Evolutionary conservation across 139 green algal genomes (phyloP).

Genomic region (Chlamydomonas eustigma): DNA sequence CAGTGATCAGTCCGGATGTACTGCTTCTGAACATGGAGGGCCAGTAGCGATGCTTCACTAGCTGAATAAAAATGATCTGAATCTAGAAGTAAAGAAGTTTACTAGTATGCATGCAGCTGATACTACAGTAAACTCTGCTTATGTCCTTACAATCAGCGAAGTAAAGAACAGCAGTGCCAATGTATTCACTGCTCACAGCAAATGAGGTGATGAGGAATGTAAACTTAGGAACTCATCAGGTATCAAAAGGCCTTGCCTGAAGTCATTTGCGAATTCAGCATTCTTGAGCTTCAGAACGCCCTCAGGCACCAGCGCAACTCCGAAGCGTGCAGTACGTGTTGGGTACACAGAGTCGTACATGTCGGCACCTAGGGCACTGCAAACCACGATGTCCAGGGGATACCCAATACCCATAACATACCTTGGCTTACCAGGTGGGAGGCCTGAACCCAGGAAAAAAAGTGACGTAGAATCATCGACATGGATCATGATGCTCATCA

Average conservation of each 20-base stretch:
- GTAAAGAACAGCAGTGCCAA: too few species aligned
- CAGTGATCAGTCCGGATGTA: background rate
- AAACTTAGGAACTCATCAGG: too few species aligned
- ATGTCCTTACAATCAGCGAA: too few species aligned
- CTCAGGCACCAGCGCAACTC: slow-evolving; percentile 80
- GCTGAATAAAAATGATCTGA: too few species aligned
- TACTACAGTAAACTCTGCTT: too few species aligned
- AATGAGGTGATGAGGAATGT: too few species aligned
- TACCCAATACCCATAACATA: slow-evolving; percentile 88
- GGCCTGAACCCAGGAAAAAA: background rate
- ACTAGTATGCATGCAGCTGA: too few species aligned
- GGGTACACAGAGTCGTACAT: slow-evolving; percentile 97
- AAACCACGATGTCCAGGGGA: slow-evolving; percentile 93
- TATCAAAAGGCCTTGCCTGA: too few species aligned
- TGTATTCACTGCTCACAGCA: too few species aligned
- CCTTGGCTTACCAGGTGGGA: slow-evolving; percentile 73
- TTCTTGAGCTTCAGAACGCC: slow-evolving; percentile 83
- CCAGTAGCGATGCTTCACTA: too few species aligned
- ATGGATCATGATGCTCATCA: too few species aligned
- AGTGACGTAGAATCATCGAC: background rate
- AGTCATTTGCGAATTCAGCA: slow-evolving; percentile 49
- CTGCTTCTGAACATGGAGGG: background rate
- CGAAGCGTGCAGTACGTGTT: slow-evolving; percentile 92
- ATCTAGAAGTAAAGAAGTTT: too few species aligned
- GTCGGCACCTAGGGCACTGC: slow-evolving; percentile 86